These are phyloP conservation scores for Pleurotus platypus DNA, from an alignment of 768 basidiomycete species.

Conservation along the genomic window DNA sequence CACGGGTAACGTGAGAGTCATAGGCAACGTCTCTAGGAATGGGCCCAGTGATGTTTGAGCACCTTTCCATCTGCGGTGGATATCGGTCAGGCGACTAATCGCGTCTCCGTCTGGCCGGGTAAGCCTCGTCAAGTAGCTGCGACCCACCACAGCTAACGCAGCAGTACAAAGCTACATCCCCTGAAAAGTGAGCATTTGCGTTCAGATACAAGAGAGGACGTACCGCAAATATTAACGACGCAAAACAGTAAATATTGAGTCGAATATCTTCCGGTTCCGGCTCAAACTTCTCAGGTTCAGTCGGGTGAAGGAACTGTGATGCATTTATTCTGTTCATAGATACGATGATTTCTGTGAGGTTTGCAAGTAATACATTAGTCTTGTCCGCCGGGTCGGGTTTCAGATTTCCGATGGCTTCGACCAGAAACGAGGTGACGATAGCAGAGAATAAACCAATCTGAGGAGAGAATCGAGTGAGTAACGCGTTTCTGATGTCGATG, in stretches of 20 bases:
- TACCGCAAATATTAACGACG: slow-evolving; percentile 14
- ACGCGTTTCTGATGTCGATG: neutral
- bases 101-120: slow-evolving; percentile 11
- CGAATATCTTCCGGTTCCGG: slow-evolving; percentile 11
- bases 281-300: slow-evolving; percentile 1
- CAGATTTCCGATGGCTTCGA: slow-evolving; percentile 11
- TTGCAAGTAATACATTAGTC: slow-evolving; percentile 15
- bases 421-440: slow-evolving; percentile 17
- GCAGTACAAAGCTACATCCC: slow-evolving; percentile 12
- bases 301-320: neutral
- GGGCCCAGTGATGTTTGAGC: slow-evolving; percentile 11
- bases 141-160: slow-evolving; percentile 12
- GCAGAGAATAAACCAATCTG: slow-evolving; percentile 18
- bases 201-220: neutral
- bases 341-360: slow-evolving; percentile 13
- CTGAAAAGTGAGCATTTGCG: neutral
- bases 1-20: slow-evolving; percentile 11
- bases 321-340: neutral
- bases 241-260: slow-evolving; percentile 15
- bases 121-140: slow-evolving; percentile 11
- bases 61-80: slow-evolving; percentile 9
- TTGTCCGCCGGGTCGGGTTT: slow-evolving; percentile 4
- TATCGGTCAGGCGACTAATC: slow-evolving; percentile 9
- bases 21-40: slow-evolving; percentile 10
- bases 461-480: neutral